Conservation (phyloP, 495 filamentous ascomycete genomes). For the Aspergillus egyptiacus region DNA sequence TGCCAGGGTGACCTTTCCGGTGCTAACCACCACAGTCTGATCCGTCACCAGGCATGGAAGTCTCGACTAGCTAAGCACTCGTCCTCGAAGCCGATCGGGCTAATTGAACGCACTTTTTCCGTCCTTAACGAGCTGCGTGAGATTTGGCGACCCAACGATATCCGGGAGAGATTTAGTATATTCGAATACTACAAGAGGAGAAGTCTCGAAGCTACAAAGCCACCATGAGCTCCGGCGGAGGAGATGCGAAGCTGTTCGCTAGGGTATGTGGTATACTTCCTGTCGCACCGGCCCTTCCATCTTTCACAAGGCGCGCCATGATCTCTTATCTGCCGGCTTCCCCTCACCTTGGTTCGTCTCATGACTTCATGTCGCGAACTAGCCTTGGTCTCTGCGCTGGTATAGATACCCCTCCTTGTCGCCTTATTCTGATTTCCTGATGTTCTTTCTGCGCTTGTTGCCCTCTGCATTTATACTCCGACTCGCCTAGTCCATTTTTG, state of each 20-base stretch:
- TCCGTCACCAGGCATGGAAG: slow-evolving; percentile 20
- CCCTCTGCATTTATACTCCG: slow-evolving; percentile 1
- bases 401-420: slow-evolving; percentile 11
- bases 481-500: no score
- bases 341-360: neutral
- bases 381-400: slow-evolving; percentile 3
- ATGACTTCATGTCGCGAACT: slow-evolving; percentile 4
- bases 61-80: slow-evolving; percentile 19
- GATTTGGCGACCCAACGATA: slow-evolving; percentile 14
- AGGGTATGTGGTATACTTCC: slow-evolving; percentile 62
- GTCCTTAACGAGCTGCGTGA: slow-evolving; percentile 15
- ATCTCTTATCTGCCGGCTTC: slow-evolving; percentile 15
- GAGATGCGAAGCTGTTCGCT: slow-evolving; percentile 99
- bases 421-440: neutral
- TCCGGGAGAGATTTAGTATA: neutral
- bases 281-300: slow-evolving; percentile 7
- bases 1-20: slow-evolving; percentile 8
- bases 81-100: slow-evolving; percentile 10
- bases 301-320: neutral
- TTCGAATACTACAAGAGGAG: slow-evolving; percentile 1
- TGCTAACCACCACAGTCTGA: slow-evolving; percentile 19
- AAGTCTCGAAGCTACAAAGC: slow-evolving; percentile 6
- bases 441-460: neutral
- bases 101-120: slow-evolving; percentile 8
- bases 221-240: slow-evolving; percentile 72